phyloP scores from a whole-genome alignment of 1,284 basidiomycete genomes.

The Rhizoctonia solani region DNA sequence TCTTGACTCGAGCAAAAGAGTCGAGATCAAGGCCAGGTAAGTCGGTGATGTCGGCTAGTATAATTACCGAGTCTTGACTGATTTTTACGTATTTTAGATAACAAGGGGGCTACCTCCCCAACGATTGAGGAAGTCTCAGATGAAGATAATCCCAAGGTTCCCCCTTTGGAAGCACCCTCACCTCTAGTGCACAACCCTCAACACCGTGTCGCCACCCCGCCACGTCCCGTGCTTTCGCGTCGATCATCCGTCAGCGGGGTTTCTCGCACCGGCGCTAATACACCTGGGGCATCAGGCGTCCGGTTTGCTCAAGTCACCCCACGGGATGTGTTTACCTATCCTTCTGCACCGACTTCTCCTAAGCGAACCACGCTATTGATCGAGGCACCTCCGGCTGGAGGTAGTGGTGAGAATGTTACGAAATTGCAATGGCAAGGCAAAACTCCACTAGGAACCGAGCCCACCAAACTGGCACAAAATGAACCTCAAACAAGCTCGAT shows the following conservation, averaged over 20 bases:
- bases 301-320: constrained; percentile 61
- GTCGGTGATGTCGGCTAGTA: neutral
- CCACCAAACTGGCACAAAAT: neutral
- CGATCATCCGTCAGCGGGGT: constrained; percentile 35
- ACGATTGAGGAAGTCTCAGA: constrained; percentile 20
- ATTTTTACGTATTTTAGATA: constrained; percentile 29
- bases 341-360: constrained; percentile 75
- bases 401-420: constrained; percentile 40
- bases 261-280: constrained; percentile 1
- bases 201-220: constrained; percentile 15
- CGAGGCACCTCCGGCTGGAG: constrained; percentile 57
- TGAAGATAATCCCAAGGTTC: constrained; percentile 23
- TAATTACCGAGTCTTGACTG: neutral
- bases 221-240: neutral
- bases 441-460: neutral
- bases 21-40: constrained; percentile 49
- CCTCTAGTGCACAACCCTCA: neutral
- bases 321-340: constrained; percentile 70
- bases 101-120: constrained; percentile 14
- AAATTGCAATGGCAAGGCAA: constrained; percentile 32
- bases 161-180: neutral
- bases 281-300: constrained; percentile 46
- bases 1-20: constrained; percentile 58
- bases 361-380: constrained; percentile 52
- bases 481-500: constrained; percentile 1